Base-by-base conservation (phyloP, 2,329 filamentous ascomycete genomes). In the Pseudogymnoascus sp. region DNA sequence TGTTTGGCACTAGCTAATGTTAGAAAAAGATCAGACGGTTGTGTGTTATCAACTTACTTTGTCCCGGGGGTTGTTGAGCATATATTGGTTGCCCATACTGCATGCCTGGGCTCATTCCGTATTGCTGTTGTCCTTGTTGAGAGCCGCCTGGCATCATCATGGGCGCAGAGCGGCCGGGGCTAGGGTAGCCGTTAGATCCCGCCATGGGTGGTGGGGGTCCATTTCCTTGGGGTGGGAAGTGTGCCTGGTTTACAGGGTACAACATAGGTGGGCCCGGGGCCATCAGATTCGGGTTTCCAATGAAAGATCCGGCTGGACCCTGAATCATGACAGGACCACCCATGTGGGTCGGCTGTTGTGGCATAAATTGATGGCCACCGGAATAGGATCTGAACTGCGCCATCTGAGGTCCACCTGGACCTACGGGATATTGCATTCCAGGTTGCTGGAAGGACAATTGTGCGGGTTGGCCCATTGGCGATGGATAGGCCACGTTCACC, bases 111-210 rank as follows among this genome's bases (percentile, higher is more conserved):
- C 87, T 89, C 87, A 93, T 90, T 67, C 84, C 89, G 79, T 83
- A 93, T 77, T 80, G 85, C 59, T 80, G 80, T 64, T 80, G 80
- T 42, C 93, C 92, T 74, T 96, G 93, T 72, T 97, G 93, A 29
- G 93, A 97, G 63, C 91, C 91, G 77, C 96, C 91, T 68, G 93
- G 93, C 71, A 88, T 90, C 93, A 97, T 97, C 87, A 96, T 91
- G 1, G 91, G 88, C 11, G 95, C 91, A 29, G 87, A 86, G 59
- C 92, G 85, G 64, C 91, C 87, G 0, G 93, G 93, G 73, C 93
- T 97, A n/a, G 91, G 90, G 72, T 90, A 96, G 14, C 91, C 91
- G 69, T 87, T 89, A 6, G 84, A 81, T 47, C 84, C 89, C 18
- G 88, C 85, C 63, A 86, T 82, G 7, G 78, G 75, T 68, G 85